Base-by-base conservation (phyloP, 805 yeast species). In the Scheffersomyces spartinae region DNA sequence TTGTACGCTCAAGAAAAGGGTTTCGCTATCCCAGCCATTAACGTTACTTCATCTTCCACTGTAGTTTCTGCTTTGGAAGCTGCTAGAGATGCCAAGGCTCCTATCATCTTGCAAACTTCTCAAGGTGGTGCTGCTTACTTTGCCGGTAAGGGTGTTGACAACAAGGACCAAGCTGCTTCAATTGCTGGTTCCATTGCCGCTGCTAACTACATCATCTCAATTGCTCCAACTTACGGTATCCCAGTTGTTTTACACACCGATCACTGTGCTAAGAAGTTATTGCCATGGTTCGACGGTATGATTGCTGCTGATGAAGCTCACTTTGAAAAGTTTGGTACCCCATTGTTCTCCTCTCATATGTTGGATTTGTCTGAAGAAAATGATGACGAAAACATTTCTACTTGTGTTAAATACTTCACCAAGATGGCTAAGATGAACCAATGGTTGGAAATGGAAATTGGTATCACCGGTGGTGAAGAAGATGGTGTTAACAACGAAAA, bases 401-500 rank as follows among this genome's bases (percentile, higher is more conserved):
- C 82, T 40, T 86, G 96, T 73, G 94, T 64, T 62, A 78, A 83
- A 67, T 91, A 91, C 76, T 88, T 91, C 68, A 70, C 69, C 61
- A 83, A 94, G 67, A 84, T 83, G 76, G 65, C 93, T 59, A 84
- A 81, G 68, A 70, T 88, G 74, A 70, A 74, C 67, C 97, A 88
- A 71, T 91, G 91, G 91, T 75, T 91, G 57, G 98, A 91, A 74
- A 91, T 91, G 98, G 98, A 91, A 73, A 91, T 91, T 57, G 98
- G 98, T 76, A 91, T 91, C 76, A 91, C 98, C 59, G 98, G 98
- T 68, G 98, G 98, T 78, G 98, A 91, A 72, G 98, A 91, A 69
- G 98, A 91, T 57, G 98, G 98, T 77, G 98, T 91, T 52, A 91
- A 91, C 79, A 91, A 91, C 75, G 93, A 88, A 64, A 71, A 74